A percentile compares a stretch with the other conserved stretches of the same genome.
phyloP scores from a whole-genome alignment of 129 eudicot species.

The Mikania micrantha region DNA sequence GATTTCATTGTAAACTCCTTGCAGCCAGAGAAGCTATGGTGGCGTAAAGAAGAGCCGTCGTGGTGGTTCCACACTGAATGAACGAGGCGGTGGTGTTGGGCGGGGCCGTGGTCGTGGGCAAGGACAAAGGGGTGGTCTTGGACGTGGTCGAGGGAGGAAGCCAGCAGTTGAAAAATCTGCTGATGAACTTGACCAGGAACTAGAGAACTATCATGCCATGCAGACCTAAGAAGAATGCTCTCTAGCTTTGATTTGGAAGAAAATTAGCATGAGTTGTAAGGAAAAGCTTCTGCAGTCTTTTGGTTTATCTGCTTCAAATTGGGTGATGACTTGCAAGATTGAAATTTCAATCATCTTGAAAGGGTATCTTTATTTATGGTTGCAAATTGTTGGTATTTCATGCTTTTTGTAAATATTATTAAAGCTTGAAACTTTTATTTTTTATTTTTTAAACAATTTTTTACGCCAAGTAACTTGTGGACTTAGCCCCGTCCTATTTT shows the following conservation, averaged over 20 bases:
- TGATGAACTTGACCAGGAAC: constrained; percentile 87
- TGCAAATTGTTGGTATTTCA: neutral
- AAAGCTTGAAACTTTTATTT: too few relatives aligned
- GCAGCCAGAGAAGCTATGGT: constrained; percentile 54
- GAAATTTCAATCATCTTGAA: neutral
- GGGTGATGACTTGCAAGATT: constrained; percentile 2
- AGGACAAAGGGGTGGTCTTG: constrained; percentile 36
- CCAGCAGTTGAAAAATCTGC: constrained; percentile 54
- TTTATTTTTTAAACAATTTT: too few relatives aligned
- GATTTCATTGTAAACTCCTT: neutral
- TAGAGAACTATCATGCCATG: constrained; percentile 86
- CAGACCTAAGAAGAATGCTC: constrained; percentile 21
- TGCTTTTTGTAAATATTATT: too few relatives aligned
- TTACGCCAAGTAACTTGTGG: too few relatives aligned
- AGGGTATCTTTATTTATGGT: constrained; percentile 8
- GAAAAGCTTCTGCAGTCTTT: constrained; percentile 13
- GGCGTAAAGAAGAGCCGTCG: constrained; percentile 29
- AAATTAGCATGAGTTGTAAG: constrained; percentile 30
- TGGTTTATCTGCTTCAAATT: neutral
- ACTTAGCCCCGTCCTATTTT: too few relatives aligned
- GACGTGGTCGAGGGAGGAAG: constrained; percentile 55
- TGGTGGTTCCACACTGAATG: constrained; percentile 23
- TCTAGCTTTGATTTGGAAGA: neutral
- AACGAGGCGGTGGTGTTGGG: constrained; percentile 32
- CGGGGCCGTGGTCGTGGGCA: constrained; percentile 45